Percentiles rank a stretch among this genome's conserved stretches.
Conservation (phyloP, 768 basidiomycete genomes). For the Lentinula sp. region DNA sequence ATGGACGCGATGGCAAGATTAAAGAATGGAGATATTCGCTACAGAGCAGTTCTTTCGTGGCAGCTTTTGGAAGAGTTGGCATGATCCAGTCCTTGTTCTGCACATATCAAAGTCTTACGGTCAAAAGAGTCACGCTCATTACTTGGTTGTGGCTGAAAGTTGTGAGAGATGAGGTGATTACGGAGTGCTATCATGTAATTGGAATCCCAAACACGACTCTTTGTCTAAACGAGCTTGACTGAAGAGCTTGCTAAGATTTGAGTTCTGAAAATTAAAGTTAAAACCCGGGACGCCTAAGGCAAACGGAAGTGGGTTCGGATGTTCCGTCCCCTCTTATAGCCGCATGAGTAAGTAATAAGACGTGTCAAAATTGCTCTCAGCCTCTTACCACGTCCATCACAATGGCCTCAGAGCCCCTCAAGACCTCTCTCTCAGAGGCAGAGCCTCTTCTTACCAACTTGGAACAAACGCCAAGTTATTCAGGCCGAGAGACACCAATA, state of each 20-base stretch:
- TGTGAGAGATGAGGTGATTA: too few species aligned
- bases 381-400: background rate
- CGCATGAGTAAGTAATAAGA: background rate
- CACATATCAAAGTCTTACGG: background rate
- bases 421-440: conserved; percentile 1
- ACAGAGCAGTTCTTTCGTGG: conserved; percentile 20
- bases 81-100: too few species aligned
- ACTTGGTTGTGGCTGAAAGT: too few species aligned
- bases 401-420: conserved; percentile 2
- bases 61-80: background rate
- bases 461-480: background rate
- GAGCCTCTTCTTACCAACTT: conserved; percentile 4
- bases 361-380: background rate
- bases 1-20: conserved; percentile 21
- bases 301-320: background rate
- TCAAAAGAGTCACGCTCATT: too few species aligned
- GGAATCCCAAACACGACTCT: too few species aligned
- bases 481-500: background rate
- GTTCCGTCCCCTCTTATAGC: background rate
- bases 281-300: background rate
- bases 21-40: conserved; percentile 19
- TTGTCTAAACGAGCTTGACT: too few species aligned
- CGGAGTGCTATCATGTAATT: too few species aligned
- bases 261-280: background rate
- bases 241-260: background rate